Conservation (phyloP, 2,329 filamentous ascomycete genomes). For the Colletotrichum destructivum region DNA sequence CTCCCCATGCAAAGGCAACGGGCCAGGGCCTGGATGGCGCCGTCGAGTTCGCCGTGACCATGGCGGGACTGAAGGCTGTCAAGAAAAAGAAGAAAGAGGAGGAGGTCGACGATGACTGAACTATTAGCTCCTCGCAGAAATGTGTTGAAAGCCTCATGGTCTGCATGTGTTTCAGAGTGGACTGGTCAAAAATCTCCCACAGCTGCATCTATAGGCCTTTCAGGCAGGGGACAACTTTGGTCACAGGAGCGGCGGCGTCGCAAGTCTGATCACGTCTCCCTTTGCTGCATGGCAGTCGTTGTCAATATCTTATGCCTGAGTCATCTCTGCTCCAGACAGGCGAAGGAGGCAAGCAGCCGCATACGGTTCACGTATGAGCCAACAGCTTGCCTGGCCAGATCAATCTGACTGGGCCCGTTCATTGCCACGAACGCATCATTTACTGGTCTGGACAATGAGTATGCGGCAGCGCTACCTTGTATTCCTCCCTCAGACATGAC, state of each 20-base stretch:
- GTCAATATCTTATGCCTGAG: neutral
- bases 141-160: neutral
- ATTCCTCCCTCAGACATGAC: neutral
- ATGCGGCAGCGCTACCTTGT: neutral
- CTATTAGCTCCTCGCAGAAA: neutral
- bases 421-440: neutral
- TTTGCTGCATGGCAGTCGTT: neutral
- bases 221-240: neutral
- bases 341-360: neutral
- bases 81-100: conserved; percentile 45
- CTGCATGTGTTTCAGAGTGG: neutral
- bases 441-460: neutral
- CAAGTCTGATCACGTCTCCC: neutral
- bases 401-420: neutral
- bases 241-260: neutral
- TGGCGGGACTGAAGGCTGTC: conserved; percentile 70
- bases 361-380: neutral
- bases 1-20: conserved; percentile 77
- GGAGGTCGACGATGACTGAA: conserved; percentile 15
- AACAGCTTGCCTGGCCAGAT: neutral
- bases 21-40: conserved; percentile 65
- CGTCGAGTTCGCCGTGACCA: conserved; percentile 82
- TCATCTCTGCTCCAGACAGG: neutral
- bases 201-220: too few relatives aligned
- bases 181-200: neutral